Evolutionary conservation across 768 basidiomycete species (phyloP).

Genomic region (Trametes punicea): DNA sequence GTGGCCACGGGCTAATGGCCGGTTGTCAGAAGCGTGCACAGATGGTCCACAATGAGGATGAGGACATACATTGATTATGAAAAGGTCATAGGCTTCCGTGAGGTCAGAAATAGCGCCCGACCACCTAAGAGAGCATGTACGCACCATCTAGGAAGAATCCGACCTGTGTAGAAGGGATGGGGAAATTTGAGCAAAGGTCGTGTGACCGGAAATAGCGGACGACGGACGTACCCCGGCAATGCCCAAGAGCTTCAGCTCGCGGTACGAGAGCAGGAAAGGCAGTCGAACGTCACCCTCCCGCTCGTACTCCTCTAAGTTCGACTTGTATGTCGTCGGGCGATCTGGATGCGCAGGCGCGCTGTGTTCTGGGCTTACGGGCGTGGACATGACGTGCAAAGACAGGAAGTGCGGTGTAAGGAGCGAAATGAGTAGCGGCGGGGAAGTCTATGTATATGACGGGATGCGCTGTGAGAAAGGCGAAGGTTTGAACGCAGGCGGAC

Average conservation of each 20-base stretch:
- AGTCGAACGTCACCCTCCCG: slow-evolving; percentile 31
- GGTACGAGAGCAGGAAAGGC: slow-evolving; percentile 38
- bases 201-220: slow-evolving; percentile 1
- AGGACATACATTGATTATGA: slow-evolving; percentile 59
- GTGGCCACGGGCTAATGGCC: slow-evolving; percentile 54
- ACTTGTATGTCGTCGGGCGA: slow-evolving; percentile 11
- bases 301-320: slow-evolving; percentile 34
- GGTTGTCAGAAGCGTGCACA: not conserved
- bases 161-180: slow-evolving; percentile 37
- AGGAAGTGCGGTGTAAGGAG: not conserved
- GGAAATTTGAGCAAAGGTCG: slow-evolving; percentile 7
- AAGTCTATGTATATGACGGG: not conserved
- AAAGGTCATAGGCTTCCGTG: slow-evolving; percentile 59
- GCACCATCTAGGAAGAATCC: slow-evolving; percentile 71
- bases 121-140: slow-evolving; percentile 12
- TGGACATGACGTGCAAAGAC: not conserved
- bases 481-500: not conserved
- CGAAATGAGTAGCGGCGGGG: not conserved
- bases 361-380: not conserved
- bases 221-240: slow-evolving; percentile 52
- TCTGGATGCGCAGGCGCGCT: not conserved
- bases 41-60: not conserved
- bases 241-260: slow-evolving; percentile 58
- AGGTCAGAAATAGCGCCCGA: not conserved
- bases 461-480: not conserved